Conservation (phyloP, 176 grass and related monocot genomes). For the Avena eriantha region DNA sequence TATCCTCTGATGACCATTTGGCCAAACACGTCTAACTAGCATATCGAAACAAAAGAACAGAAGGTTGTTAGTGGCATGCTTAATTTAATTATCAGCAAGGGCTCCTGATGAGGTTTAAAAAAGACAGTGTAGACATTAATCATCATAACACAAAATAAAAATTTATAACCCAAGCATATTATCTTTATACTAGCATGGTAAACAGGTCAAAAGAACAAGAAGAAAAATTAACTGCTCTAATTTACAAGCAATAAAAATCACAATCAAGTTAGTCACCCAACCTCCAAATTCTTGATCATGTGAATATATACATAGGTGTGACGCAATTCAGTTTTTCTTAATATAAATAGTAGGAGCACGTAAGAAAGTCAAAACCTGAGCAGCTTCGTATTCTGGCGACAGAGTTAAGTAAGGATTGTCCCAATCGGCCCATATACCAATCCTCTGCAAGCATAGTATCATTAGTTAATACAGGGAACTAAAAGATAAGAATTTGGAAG, state of each 20-base stretch:
- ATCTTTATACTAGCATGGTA: not conserved
- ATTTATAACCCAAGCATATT: not conserved
- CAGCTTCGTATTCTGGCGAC: constrained; percentile 92
- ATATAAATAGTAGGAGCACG: constrained; percentile 38
- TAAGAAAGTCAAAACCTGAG: constrained; percentile 72
- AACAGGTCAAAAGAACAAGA: constrained; percentile 5
- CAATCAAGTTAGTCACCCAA: not conserved
- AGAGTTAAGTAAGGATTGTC: constrained; percentile 89
- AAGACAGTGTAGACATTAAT: not conserved
- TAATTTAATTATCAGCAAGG: constrained; percentile 27
- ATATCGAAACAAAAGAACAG: constrained; percentile 42
- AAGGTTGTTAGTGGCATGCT: constrained; percentile 13
- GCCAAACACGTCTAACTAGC: constrained; percentile 90
- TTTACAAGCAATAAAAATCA: not conserved
- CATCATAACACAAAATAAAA: not conserved
- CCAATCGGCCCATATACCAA: constrained; percentile 98
- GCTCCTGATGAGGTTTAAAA: constrained; percentile 15
- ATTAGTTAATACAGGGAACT: constrained; percentile 34
- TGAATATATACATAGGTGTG: constrained; percentile 32
- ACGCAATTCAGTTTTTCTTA: not conserved
- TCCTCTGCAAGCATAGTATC: constrained; percentile 55
- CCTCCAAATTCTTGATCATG: constrained; percentile 11
- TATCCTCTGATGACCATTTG: constrained; percentile 94
- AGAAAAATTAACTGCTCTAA: not conserved
- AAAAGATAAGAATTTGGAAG: constrained; percentile 17